Conservation (phyloP, 2,329 filamentous ascomycete species). For the Ophiosphaerella narmari region DNA sequence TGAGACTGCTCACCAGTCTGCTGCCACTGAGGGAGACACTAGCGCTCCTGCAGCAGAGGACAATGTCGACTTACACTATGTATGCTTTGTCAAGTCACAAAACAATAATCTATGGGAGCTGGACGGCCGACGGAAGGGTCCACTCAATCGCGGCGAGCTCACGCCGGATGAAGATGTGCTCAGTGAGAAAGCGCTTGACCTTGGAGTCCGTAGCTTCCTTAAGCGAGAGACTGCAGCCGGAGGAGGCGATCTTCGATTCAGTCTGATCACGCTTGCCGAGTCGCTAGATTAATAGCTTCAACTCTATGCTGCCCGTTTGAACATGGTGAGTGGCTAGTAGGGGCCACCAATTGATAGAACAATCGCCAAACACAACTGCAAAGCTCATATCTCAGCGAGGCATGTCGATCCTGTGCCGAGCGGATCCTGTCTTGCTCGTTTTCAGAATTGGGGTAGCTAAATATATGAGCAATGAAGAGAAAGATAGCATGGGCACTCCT, state of each 20-base stretch:
- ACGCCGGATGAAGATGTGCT: slow-evolving; percentile 54
- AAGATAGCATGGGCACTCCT: neutral
- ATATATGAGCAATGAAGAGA: neutral
- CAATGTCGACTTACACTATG: slow-evolving; percentile 90
- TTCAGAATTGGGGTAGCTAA: slow-evolving; percentile 17
- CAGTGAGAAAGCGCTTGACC: slow-evolving; percentile 72
- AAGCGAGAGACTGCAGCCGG: slow-evolving; percentile 60
- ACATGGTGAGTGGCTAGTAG: neutral
- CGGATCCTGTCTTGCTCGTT: slow-evolving; percentile 24
- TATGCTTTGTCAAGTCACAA: slow-evolving; percentile 82
- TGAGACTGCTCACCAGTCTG: slow-evolving; percentile 76
- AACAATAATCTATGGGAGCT: slow-evolving; percentile 78
- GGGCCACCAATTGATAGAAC: neutral
- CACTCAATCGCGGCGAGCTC: slow-evolving; percentile 64
- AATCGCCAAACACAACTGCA: neutral
- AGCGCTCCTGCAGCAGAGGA: slow-evolving; percentile 76
- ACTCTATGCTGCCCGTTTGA: too few relatives aligned
- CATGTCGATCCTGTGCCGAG: slow-evolving; percentile 11
- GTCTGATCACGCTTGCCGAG: slow-evolving; percentile 64
- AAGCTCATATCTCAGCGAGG: slow-evolving; percentile 14
- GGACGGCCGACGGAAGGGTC: slow-evolving; percentile 75
- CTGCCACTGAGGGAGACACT: slow-evolving; percentile 79
- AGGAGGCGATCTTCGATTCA: slow-evolving; percentile 66
- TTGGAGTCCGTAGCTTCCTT: slow-evolving; percentile 68
- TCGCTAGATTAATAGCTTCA: slow-evolving; percentile 52